Percentiles rank a stretch among this genome's conserved stretches.
Conservation (phyloP, 768 basidiomycete species). For the Suillus spraguei region DNA sequence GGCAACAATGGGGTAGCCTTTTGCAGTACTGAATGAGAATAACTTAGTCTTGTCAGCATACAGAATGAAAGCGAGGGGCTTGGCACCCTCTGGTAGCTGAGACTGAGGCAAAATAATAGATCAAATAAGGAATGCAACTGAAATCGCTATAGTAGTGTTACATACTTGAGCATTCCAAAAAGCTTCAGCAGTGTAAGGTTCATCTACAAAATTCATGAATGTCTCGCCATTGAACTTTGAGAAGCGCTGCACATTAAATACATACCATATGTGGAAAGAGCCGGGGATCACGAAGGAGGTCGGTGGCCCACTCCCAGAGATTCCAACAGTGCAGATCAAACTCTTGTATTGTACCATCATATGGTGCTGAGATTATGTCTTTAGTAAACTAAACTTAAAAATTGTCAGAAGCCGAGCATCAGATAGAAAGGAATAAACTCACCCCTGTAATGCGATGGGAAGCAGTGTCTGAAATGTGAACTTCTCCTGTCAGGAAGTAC, state of each 20-base stretch:
- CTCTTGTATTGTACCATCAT: slow-evolving; percentile 10
- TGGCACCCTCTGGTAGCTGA: not conserved
- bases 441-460: slow-evolving; percentile 12
- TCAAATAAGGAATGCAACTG: not conserved
- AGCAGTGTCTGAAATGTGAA: slow-evolving; percentile 22
- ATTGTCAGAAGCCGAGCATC: not conserved
- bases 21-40: too few species aligned
- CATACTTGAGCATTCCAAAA: slow-evolving; percentile 34
- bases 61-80: too few species aligned
- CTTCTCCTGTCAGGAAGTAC: slow-evolving; percentile 1
- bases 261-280: slow-evolving; percentile 25
- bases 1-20: too few species aligned
- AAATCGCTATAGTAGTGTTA: not conserved
- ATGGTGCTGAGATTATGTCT: slow-evolving; percentile 19
- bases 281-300: not conserved
- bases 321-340: slow-evolving; percentile 25
- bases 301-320: slow-evolving; percentile 31
- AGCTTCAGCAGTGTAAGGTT: not conserved
- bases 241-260: slow-evolving; percentile 33
- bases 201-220: not conserved
- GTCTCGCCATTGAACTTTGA: slow-evolving; percentile 13
- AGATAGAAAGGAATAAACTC: not conserved
- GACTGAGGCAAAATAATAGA: not conserved
- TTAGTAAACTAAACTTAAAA: slow-evolving; percentile 17
- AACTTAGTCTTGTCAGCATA: too few species aligned